phyloP scores from a whole-genome alignment of 2,329 filamentous ascomycete species.

The Cordyceps militaris region DNA sequence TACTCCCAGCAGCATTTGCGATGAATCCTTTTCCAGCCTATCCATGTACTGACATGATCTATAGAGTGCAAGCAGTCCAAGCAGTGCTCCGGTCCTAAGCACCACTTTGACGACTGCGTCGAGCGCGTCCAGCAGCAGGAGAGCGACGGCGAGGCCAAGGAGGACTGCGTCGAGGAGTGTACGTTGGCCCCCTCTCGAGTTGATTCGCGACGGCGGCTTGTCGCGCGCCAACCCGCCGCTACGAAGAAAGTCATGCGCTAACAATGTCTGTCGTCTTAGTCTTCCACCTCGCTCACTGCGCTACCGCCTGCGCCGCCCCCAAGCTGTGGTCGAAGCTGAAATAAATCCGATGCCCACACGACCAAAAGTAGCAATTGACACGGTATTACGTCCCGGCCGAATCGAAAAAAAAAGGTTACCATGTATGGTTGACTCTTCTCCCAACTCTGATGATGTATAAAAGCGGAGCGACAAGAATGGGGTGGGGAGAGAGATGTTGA shows the following conservation, averaged over 20 bases:
- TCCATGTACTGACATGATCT: slow-evolving; percentile 19
- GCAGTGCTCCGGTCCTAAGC: slow-evolving; percentile 81
- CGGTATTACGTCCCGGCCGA: slow-evolving; percentile 4
- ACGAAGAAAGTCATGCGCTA: background rate
- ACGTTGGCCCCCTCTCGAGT: slow-evolving; percentile 47
- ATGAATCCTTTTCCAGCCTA: slow-evolving; percentile 14
- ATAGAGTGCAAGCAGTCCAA: slow-evolving; percentile 84
- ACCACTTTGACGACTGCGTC: slow-evolving; percentile 97
- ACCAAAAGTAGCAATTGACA: background rate
- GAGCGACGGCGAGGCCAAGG: slow-evolving; percentile 64
- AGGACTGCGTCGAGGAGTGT: slow-evolving; percentile 99
- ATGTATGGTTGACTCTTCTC: background rate
- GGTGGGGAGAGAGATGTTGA: background rate
- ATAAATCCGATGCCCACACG: slow-evolving; percentile 49
- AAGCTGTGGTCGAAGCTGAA: slow-evolving; percentile 92
- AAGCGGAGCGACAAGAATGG: background rate
- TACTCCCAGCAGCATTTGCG: slow-evolving; percentile 1
- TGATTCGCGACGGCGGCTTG: background rate
- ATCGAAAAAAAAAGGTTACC: background rate
- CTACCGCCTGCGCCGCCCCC: slow-evolving; percentile 83
- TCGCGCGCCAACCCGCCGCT: no score
- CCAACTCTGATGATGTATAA: slow-evolving; percentile 10
- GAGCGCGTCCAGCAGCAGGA: slow-evolving; percentile 70
- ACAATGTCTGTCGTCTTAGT: slow-evolving; percentile 48
- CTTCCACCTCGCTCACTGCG: slow-evolving; percentile 98